Evolutionary conservation across 306 rosid genomes (phyloP), one percentile per base, ranked within the genome.

Genomic region (Myrica gale): DNA sequence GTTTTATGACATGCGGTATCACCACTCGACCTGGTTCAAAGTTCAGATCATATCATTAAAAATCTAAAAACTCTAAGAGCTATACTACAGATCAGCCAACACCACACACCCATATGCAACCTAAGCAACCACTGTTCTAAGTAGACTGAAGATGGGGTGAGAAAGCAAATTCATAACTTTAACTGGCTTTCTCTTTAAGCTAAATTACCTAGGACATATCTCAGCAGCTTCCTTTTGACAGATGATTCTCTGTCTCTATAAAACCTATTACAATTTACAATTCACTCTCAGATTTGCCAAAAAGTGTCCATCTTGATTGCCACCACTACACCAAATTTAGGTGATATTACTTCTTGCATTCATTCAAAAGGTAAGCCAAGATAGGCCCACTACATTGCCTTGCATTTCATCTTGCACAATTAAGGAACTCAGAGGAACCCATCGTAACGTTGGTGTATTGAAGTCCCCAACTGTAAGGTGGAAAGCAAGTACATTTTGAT

Each of bases 311-410:
- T 32, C 37, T 2, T 32, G 37, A 32, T 32, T 32, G 37, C 53
- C 42, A 23, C 11, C 65, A 58, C 21, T 58, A 23, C 42, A 58
- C 65, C 65, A 58, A 58, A 58, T 20, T 58, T 58, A 58, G 65
- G 65, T 23, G 1, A 58, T 23, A 58, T 39, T 37, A 11, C 6
- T 37, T 39, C 20, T 63, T 63, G 15, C 20, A 63, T 61, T 61
- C 12, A 3, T 16, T 54, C 60, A 54, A 54, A 6, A 54, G 60
- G 26, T n/a, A 54, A 61, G 37, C 45, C 68, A 61, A 37, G 15
- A 10, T 32, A 6, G 37, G 20, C 10, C 68, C 20, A 7, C 8
- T 23, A 23, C 20, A 62, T 39, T 63, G 46, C 21, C 8, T 37
- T 37, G 20, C 69, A 63, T 37, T 16, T 63, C 47, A 15, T 39